Base-by-base conservation (phyloP, 306 rosid genomes). In the Rosa multiflora region DNA sequence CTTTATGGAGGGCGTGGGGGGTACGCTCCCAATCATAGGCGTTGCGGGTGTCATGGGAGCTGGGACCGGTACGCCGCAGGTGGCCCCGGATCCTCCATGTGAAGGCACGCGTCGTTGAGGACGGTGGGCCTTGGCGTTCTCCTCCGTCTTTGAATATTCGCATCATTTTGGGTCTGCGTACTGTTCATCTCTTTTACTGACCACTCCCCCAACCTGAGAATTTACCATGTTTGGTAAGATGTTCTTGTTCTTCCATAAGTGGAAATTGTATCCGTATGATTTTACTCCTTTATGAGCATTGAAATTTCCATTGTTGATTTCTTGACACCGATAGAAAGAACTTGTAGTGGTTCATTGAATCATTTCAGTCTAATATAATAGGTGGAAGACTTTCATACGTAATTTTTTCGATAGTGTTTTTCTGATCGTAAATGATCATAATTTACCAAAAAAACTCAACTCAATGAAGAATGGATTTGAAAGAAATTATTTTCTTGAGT, bases 61-160 rank as follows among this genome's bases (percentile, higher is more conserved):
- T 58, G 78, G 78, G 78, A 13, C 42, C 55, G 5, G 23, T 20
- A 17, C 10, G 18, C 53, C 26, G 23, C 10, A 5, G 15, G 78
- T 61, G 72, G 72, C 11, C 21, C 79, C 48, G n/a, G 49, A 11
- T 61, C 17, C 46, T 23, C 20, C 72, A 48, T 47, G 79, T 63
- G 63, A 4, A 43, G 1, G 13, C 79, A 76, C 79, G 72, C 63
- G 42, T 40, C 2, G 40, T 2, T 32, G 10, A 56, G 77, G 10
- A 1, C 17, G 56, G 72, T 63, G 79, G 79, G 79, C 62, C 13
- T 62, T 39, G 40, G 44, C 18, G 4, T 0, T 40, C 35, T 9
- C 10, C 21, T 12, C 23, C 4, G 17, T 23, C 70, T 37, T 63
- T 48, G 79, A 76, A 76, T 76, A 63, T 76, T 76, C 72, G 79